Percentiles rank a stretch among this genome's conserved stretches.
Evolutionary conservation across 345 rosid genomes (phyloP).

Genomic region (Excoecaria agallocha): DNA sequence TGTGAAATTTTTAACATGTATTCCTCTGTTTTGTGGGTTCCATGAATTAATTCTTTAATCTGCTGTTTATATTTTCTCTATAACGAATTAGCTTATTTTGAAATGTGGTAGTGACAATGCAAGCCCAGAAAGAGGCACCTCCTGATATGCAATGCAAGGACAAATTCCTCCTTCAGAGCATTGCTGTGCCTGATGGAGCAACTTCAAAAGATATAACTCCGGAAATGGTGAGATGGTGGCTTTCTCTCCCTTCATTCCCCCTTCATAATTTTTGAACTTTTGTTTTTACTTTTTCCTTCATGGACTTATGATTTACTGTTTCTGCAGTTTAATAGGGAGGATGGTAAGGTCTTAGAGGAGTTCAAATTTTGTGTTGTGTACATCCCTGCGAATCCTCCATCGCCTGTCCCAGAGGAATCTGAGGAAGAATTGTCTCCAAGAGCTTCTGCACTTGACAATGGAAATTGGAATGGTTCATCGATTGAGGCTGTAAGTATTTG

Average conservation of each 20-base stretch:
- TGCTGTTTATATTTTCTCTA: neutral
- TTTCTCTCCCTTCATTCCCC: neutral
- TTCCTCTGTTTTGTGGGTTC: neutral
- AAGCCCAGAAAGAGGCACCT: conserved; percentile 82
- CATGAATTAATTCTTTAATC: neutral
- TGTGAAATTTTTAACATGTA: neutral
- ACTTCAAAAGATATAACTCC: conserved; percentile 52
- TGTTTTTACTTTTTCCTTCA: neutral
- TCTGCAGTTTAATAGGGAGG: conserved; percentile 68
- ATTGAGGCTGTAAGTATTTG: conserved; percentile 48
- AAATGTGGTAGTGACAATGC: conserved; percentile 72
- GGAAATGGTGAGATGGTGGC: conserved; percentile 48
- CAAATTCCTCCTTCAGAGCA: conserved; percentile 83
- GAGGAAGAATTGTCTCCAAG: conserved; percentile 83
- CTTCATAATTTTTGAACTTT: neutral
- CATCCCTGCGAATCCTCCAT: conserved; percentile 81
- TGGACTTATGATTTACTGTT: conserved; percentile 4
- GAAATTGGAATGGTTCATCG: conserved; percentile 34
- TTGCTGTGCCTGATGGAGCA: conserved; percentile 56
- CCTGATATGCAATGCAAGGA: conserved; percentile 83
- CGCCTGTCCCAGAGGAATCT: conserved; percentile 87
- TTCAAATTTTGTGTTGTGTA: conserved; percentile 71
- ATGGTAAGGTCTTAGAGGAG: conserved; percentile 58
- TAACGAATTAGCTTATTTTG: conserved; percentile 7
- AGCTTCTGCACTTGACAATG: conserved; percentile 51